These are phyloP conservation scores for Suillus clintonianus DNA, from an alignment of 768 basidiomycete species.

Conservation along the genomic window DNA sequence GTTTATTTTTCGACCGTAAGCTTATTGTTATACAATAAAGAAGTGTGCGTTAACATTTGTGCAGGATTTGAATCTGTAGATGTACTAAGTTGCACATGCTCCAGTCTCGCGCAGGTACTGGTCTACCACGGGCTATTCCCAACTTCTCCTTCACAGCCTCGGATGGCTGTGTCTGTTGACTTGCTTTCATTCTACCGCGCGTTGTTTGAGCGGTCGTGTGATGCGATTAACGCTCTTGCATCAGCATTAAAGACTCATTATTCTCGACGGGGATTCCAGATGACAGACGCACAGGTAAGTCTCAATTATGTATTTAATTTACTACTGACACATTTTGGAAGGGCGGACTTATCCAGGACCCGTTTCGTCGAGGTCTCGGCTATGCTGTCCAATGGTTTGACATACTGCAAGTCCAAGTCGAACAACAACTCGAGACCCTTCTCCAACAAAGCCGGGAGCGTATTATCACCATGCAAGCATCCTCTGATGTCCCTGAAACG, in stretches of 20 bases:
- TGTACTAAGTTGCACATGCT: conserved; percentile 26
- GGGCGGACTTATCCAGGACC: conserved; percentile 28
- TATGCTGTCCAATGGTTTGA: conserved; percentile 33
- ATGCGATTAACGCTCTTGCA: conserved; percentile 21
- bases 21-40: not conserved
- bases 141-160: conserved; percentile 20
- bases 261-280: conserved; percentile 14
- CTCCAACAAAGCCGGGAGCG: conserved; percentile 1
- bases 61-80: conserved; percentile 16
- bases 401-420: conserved; percentile 16
- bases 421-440: conserved; percentile 11
- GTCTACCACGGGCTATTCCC: conserved; percentile 37
- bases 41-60: not conserved
- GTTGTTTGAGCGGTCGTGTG: conserved; percentile 38
- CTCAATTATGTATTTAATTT: conserved; percentile 14
- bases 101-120: conserved; percentile 21
- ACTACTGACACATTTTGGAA: conserved; percentile 6
- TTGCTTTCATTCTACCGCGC: conserved; percentile 35
- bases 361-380: conserved; percentile 30
- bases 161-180: conserved; percentile 25
- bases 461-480: not conserved
- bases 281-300: not conserved
- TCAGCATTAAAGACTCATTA: conserved; percentile 3
- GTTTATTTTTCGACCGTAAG: conserved; percentile 4
- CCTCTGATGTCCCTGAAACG: not conserved